Conservation (phyloP, 2,329 filamentous ascomycete species). For the Aquanectria penicillioides region DNA sequence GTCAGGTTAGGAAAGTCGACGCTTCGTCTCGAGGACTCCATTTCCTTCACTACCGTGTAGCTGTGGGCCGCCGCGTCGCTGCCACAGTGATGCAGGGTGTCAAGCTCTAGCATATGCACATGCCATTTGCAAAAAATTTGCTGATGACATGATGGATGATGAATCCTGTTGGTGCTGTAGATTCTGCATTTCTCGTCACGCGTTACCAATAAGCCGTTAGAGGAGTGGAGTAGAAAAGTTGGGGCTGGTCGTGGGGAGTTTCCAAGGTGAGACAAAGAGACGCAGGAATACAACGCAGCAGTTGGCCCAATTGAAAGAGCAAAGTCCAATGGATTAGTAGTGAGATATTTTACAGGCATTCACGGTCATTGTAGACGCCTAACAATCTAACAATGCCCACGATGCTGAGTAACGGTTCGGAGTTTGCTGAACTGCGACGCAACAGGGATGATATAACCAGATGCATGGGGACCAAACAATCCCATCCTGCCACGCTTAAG, state of each 20-base stretch:
- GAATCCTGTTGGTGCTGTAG: slow-evolving; percentile 2
- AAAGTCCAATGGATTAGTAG: too few relatives aligned
- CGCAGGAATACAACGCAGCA: too few relatives aligned
- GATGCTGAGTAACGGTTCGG: background rate
- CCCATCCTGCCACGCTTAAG: too few relatives aligned
- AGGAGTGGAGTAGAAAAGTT: slow-evolving; percentile 30
- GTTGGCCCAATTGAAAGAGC: too few relatives aligned
- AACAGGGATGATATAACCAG: background rate
- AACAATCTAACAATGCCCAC: too few relatives aligned
- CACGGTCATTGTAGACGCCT: too few relatives aligned
- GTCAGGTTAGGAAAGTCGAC: background rate
- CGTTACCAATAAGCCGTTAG: slow-evolving; percentile 20
- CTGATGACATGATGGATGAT: slow-evolving; percentile 29
- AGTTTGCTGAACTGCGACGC: background rate
- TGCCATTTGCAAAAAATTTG: too few relatives aligned
- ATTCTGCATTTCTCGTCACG: slow-evolving; percentile 32
- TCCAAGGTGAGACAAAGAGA: slow-evolving; percentile 28
- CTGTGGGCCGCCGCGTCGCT: too few relatives aligned
- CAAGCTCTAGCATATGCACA: too few relatives aligned
- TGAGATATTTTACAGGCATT: background rate
- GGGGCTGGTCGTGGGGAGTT: slow-evolving; percentile 21
- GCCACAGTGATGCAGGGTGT: slow-evolving; percentile 24
- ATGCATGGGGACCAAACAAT: too few relatives aligned
- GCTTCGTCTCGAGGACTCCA: background rate
- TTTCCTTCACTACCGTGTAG: too few relatives aligned